Conservation (phyloP, 2,329 filamentous ascomycete genomes). For the Nemania sp. region DNA sequence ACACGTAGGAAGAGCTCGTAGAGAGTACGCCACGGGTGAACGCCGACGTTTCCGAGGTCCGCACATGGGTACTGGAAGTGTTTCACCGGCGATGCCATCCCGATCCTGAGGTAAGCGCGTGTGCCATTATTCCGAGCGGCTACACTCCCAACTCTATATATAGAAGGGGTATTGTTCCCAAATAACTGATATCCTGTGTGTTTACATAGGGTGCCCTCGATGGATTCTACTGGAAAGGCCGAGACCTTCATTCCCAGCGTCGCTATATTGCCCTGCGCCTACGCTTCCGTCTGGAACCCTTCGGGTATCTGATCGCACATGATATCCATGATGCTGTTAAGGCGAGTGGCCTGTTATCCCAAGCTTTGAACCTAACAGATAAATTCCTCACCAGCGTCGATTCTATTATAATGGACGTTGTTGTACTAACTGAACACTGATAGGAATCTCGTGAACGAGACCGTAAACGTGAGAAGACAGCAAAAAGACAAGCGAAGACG, state of each 20-base stretch:
- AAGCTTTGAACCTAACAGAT: too few species aligned
- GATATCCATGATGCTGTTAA: conserved; percentile 33
- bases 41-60: conserved; percentile 27
- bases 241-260: conserved; percentile 30
- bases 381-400: too few species aligned
- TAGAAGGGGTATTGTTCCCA: too few species aligned
- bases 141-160: not conserved
- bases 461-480: not conserved
- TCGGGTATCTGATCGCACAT: conserved; percentile 29
- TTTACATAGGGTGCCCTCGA: conserved; percentile 11
- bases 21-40: conserved; percentile 27
- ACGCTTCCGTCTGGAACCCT: conserved; percentile 30
- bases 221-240: conserved; percentile 29
- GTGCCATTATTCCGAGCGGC: not conserved
- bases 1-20: conserved; percentile 31
- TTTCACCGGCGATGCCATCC: conserved; percentile 32
- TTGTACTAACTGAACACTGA: not conserved
- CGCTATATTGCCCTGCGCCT: conserved; percentile 28
- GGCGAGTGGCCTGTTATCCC: conserved; percentile 10
- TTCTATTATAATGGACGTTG: not conserved
- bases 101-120: conserved; percentile 25
- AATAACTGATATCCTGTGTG: not conserved
- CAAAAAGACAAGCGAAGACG: conserved; percentile 2
- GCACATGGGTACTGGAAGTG: conserved; percentile 29
- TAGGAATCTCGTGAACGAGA: conserved; percentile 19